A percentile compares a stretch with the other conserved stretches of the same genome.
Conservation (phyloP, 83 land plant genomes). For the Picea abies region DNA sequence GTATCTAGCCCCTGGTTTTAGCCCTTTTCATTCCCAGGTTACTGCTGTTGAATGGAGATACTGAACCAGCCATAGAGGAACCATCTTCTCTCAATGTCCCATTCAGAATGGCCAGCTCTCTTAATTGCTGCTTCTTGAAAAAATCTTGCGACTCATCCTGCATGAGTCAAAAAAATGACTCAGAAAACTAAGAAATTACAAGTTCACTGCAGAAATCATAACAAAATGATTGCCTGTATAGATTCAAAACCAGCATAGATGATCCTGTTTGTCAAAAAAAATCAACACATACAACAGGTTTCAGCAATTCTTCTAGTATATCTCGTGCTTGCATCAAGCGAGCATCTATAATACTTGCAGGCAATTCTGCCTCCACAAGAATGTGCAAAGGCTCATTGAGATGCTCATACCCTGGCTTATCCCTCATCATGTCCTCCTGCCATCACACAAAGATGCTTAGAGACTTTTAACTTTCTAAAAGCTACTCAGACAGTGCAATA, state of each 20-base stretch:
- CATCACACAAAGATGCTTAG: background rate
- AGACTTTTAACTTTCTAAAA: background rate
- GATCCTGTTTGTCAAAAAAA: background rate
- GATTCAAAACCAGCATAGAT: background rate
- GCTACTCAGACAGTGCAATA: background rate
- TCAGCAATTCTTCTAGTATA: slow-evolving; percentile 86
- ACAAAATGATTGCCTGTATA: background rate
- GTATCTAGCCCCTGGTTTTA: slow-evolving; percentile 72
- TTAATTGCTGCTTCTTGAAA: slow-evolving; percentile 87
- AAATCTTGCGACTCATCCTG: slow-evolving; percentile 93
- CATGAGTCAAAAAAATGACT: background rate
- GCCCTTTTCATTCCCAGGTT: slow-evolving; percentile 94
- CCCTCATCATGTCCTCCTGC: slow-evolving; percentile 98
- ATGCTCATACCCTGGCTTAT: slow-evolving; percentile 98
- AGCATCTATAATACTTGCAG: slow-evolving; percentile 80
- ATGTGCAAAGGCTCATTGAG: slow-evolving; percentile 96
- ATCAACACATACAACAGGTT: slow-evolving; percentile 64
- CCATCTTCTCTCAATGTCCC: slow-evolving; percentile 94
- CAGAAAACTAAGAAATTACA: background rate
- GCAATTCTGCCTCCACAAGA: slow-evolving; percentile 93
- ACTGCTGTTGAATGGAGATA: slow-evolving; percentile 86
- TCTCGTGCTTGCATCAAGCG: slow-evolving; percentile 92
- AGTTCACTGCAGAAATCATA: background rate
- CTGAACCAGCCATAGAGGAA: slow-evolving; percentile 80
- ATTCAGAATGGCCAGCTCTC: slow-evolving; percentile 90